Base-by-base conservation (phyloP, 345 rosid species). In the Boechera divaricarpa region DNA sequence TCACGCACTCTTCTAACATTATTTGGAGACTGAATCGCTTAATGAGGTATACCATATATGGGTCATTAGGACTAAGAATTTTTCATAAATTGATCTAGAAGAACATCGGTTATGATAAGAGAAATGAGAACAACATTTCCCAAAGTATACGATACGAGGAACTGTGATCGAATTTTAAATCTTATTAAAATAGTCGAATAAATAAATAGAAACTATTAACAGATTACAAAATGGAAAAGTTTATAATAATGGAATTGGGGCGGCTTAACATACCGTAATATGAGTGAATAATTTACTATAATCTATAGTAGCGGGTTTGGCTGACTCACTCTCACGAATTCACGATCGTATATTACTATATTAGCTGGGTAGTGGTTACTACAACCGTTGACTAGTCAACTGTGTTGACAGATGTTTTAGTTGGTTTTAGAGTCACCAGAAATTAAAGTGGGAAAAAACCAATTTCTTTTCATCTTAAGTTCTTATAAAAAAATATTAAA, bases 301-400 rank as follows among this genome's bases (percentile, higher is more conserved):
- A 58, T 35, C 5, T 32, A 9, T 32, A 33, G 63, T 58, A 58
- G 29, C 4, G 12, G 44, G n/a, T 5, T 60, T 35, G 29, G 29
- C 29, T 36, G 64, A 59, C 13, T 59, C 64, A 18, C 28, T 36
- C 64, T 54, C 58, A 28, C 24, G 24, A 21, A 21, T 21, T 10
- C 45, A 59, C 63, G 63, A 73, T 73, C 51, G 32, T 58, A 66
- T 16, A 52, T 18, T 52, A 13, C 24, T 21, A 21, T 21, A 36
- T 11, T 52, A 13, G 13, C 6, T 29, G 31, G 53, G 2, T 28
- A 28, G 29, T 28, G 29, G 2, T 28, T 44, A 32, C 59, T 15
- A 48, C 60, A 36, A 36, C 10, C 55, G 15, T 57, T 66, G 73
- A 67, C 67, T 57, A 57, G 64, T 74, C 77, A 44, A 75, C 42